phyloP scores from a whole-genome alignment of 1,284 basidiomycete species.

The Singerocomus inundabilis region DNA sequence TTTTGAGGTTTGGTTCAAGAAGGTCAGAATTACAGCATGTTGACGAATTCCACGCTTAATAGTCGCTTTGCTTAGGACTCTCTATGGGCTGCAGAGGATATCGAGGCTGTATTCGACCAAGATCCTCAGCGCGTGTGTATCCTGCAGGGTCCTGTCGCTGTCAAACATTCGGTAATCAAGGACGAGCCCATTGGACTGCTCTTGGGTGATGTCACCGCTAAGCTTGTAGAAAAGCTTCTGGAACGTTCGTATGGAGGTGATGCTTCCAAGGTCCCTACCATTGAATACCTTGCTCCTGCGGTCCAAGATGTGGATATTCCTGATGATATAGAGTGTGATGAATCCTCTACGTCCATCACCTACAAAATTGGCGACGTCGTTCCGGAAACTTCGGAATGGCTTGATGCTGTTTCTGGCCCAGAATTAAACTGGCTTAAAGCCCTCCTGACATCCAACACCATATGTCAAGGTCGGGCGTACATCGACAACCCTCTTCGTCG shows the following conservation, averaged over 20 bases:
- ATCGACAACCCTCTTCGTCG: conserved; percentile 89
- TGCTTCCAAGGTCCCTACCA: conserved; percentile 70
- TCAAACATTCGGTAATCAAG: conserved; percentile 82
- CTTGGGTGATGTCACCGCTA: conserved; percentile 82
- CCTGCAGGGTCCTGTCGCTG: conserved; percentile 94
- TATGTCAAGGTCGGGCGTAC: conserved; percentile 84
- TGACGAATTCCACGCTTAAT: conserved; percentile 18
- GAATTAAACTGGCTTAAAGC: conserved; percentile 87
- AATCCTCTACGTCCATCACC: conserved; percentile 47
- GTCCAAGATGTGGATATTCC: conserved; percentile 41
- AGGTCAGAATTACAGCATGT: conserved; percentile 49
- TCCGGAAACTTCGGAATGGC: conserved; percentile 73
- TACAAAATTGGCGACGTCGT: conserved; percentile 58
- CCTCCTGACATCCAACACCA: conserved; percentile 75
- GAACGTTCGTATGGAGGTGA: conserved; percentile 82
- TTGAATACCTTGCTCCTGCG: conserved; percentile 82
- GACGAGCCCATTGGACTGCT: conserved; percentile 94
- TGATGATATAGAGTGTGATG: conserved; percentile 49
- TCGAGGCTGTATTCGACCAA: conserved; percentile 97
- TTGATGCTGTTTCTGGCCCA: conserved; percentile 81
- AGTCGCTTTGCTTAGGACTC: conserved; percentile 65
- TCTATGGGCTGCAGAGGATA: conserved; percentile 97
- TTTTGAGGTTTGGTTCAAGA: conserved; percentile 99
- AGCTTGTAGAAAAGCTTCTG: conserved; percentile 80
- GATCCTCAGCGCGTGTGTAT: conserved; percentile 98